Conservation (phyloP, 257 asterid species). For the Striga asiatica region DNA sequence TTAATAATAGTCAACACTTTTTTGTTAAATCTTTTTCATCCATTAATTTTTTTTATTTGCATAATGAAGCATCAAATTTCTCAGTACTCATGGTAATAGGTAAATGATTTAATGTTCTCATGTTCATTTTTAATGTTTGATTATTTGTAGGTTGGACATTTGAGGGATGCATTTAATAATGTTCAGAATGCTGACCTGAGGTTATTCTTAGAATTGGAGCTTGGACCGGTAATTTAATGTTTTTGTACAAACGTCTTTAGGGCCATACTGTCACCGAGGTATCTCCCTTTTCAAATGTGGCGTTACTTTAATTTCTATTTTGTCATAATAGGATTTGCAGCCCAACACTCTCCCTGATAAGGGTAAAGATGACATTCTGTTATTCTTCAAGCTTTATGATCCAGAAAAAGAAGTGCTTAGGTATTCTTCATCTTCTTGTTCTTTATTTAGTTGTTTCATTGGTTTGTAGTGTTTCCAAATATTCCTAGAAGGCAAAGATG, state of each 20-base stretch:
- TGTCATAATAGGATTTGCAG: constrained; percentile 23
- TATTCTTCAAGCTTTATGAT: constrained; percentile 44
- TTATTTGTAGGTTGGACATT: constrained; percentile 33
- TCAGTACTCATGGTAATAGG: not conserved
- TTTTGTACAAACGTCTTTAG: constrained; percentile 6
- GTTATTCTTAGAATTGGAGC: constrained; percentile 37
- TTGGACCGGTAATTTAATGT: constrained; percentile 31
- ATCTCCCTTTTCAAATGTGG: not conserved
- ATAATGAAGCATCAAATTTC: not conserved
- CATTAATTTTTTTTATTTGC: not conserved
- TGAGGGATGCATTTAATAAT: constrained; percentile 27
- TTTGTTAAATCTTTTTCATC: not conserved
- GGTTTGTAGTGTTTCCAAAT: not conserved
- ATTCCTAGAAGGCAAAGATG: not conserved
- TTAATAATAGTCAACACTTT: not conserved
- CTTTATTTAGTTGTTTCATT: not conserved
- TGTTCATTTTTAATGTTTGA: constrained; percentile 11
- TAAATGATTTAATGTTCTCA: not conserved
- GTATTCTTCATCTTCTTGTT: constrained; percentile 16
- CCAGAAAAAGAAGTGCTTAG: constrained; percentile 43
- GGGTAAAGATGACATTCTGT: constrained; percentile 37
- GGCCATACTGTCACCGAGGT: not conserved
- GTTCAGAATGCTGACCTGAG: constrained; percentile 33
- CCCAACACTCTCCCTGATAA: constrained; percentile 28
- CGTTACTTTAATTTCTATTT: constrained; percentile 15